Evolutionary conservation across 768 basidiomycete species (phyloP).

Genomic region (Gelatoporia subvermispora): DNA sequence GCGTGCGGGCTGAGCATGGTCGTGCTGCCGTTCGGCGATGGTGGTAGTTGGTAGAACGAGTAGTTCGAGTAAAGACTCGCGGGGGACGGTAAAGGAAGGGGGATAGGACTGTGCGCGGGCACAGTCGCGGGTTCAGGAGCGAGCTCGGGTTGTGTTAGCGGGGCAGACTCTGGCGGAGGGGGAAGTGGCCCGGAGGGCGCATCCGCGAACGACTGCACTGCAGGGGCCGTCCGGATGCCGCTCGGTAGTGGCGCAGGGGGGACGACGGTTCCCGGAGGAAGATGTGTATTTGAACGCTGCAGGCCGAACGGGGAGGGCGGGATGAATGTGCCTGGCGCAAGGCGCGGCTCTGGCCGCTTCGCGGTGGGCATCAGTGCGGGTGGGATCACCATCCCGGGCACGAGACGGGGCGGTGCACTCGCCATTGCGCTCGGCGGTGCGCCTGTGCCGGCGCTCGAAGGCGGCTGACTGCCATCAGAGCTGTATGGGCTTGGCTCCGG

Average conservation of each 20-base stretch:
- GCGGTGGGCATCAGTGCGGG: not conserved
- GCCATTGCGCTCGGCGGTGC: constrained; percentile 3
- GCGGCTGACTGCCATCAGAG: not conserved
- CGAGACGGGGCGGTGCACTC: constrained; percentile 24
- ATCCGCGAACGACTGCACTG: not conserved
- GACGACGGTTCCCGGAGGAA: not conserved
- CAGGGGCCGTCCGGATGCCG: not conserved
- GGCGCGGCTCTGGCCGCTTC: no score
- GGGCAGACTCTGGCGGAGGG: not conserved
- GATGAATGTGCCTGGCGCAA: not conserved
- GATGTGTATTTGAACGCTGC: not conserved
- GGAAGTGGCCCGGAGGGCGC: not conserved
- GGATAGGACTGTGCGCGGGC: constrained; percentile 3
- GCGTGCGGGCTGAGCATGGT: constrained; percentile 11
- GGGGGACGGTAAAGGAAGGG: constrained; percentile 12
- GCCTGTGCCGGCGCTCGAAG: not conserved
- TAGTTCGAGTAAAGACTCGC: constrained; percentile 56
- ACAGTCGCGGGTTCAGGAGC: no score
- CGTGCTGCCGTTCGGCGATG: constrained; percentile 1
- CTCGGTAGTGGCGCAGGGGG: not conserved
- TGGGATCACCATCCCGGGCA: not conserved
- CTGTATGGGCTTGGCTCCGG: not conserved
- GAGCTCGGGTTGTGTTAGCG: not conserved
- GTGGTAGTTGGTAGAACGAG: constrained; percentile 54
- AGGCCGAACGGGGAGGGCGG: not conserved